These are phyloP conservation scores for Chaetomiaceae sp. DNA, from an alignment of 2,329 filamentous ascomycete species.

Conservation along the genomic window DNA sequence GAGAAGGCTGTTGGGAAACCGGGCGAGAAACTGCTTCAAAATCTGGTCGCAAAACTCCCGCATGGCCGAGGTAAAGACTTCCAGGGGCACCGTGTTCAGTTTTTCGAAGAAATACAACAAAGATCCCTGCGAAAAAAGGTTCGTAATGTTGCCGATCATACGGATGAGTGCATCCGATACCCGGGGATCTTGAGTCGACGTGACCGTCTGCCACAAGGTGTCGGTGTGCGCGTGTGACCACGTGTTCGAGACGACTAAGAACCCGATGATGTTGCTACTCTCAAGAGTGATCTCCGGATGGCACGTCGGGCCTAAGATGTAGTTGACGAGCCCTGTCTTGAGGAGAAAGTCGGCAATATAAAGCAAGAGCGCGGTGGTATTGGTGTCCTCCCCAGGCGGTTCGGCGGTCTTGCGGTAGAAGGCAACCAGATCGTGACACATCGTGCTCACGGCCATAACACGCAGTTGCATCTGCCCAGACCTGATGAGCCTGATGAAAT, in stretches of 20 bases:
- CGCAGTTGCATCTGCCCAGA: conserved; percentile 89
- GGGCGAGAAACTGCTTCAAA: conserved; percentile 46
- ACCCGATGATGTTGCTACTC: conserved; percentile 79
- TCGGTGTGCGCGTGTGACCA: conserved; percentile 72
- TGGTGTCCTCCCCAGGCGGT: conserved; percentile 34
- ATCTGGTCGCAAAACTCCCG: conserved; percentile 58
- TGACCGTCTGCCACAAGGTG: conserved; percentile 77
- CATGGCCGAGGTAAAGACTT: conserved; percentile 58
- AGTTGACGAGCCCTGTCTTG: conserved; percentile 69
- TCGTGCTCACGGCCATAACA: conserved; percentile 68
- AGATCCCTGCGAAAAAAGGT: conserved; percentile 44
- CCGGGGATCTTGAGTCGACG: conserved; percentile 74
- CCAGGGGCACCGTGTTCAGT: conserved; percentile 59
- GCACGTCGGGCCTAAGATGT: conserved; percentile 84
- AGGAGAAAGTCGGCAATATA: conserved; percentile 68
- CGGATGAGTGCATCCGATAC: conserved; percentile 74
- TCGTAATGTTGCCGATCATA: conserved; percentile 52
- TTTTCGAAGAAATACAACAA: conserved; percentile 68
- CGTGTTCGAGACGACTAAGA: conserved; percentile 72
- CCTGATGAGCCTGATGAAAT: conserved; percentile 67
- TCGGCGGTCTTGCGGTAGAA: conserved; percentile 60
- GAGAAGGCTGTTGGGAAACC: conserved; percentile 34
- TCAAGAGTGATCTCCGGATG: conserved; percentile 85
- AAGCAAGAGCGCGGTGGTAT: conserved; percentile 48
- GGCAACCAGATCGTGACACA: conserved; percentile 66